Conservation (phyloP, 345 rosid species). For the Moricandia moricandioides region DNA sequence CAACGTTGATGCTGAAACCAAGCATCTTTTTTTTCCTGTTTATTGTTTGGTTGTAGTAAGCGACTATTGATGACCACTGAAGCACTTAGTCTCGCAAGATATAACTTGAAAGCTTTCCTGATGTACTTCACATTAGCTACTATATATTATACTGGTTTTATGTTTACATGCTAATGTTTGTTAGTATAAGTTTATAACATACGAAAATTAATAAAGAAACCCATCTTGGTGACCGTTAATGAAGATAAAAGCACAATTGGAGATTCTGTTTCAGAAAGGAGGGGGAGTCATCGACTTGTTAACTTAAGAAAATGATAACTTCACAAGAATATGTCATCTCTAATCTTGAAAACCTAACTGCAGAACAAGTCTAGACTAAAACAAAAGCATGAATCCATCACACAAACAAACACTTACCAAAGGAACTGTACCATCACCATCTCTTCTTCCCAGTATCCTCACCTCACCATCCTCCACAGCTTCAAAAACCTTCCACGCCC, state of each 20-base stretch:
- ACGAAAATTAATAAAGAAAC: too few relatives aligned
- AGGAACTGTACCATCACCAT: conserved; percentile 13
- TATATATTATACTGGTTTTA: not conserved
- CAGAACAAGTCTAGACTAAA: not conserved
- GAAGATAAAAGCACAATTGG: not conserved
- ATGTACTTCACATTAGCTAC: conserved; percentile 13
- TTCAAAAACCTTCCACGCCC: conserved; percentile 23
- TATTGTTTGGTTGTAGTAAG: not conserved
- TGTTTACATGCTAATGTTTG: not conserved
- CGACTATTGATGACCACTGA: conserved; percentile 11
- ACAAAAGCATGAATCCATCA: conserved; percentile 1
- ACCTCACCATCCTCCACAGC: conserved; percentile 19
- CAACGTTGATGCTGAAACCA: conserved; percentile 20
- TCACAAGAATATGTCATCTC: not conserved
- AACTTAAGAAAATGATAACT: not conserved
- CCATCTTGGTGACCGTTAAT: not conserved
- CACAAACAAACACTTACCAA: conserved; percentile 15
- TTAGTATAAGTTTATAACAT: not conserved
- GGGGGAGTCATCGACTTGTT: not conserved
- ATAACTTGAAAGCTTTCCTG: not conserved
- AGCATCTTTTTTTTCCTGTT: not conserved
- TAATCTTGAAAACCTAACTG: conserved; percentile 14
- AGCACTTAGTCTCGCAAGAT: conserved; percentile 15
- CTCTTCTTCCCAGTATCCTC: conserved; percentile 38
- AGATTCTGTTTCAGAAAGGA: conserved; percentile 2